These are phyloP conservation scores for Suillus sp. DNA, from an alignment of 768 basidiomycete species.

Conservation along the genomic window DNA sequence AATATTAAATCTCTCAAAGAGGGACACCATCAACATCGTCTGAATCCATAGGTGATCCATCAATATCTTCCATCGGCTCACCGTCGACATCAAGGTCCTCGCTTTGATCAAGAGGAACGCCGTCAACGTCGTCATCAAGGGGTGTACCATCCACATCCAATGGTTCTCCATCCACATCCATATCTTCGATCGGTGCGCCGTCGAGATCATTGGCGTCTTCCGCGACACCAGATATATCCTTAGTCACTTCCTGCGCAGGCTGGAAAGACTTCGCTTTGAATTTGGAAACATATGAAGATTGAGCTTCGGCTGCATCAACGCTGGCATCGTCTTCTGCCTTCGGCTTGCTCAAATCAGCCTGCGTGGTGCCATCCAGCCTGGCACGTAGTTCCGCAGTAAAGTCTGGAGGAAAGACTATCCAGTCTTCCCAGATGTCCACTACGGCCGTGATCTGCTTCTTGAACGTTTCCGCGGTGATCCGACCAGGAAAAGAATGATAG, in stretches of 20 bases:
- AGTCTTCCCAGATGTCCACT: constrained; percentile 97
- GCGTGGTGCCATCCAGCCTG: constrained; percentile 67
- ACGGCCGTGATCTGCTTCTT: constrained; percentile 88
- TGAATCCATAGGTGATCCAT: constrained; percentile 41
- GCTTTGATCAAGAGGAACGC: constrained; percentile 36
- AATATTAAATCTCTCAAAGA: background rate
- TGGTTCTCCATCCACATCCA: constrained; percentile 54
- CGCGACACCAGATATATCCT: constrained; percentile 30
- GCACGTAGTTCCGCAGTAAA: constrained; percentile 73
- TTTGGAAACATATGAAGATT: constrained; percentile 49
- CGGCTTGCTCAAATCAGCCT: constrained; percentile 30
- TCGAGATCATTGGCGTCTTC: constrained; percentile 50
- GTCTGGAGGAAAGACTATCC: constrained; percentile 94
- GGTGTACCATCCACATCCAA: constrained; percentile 37
- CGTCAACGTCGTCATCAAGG: constrained; percentile 41
- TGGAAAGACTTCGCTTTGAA: constrained; percentile 83
- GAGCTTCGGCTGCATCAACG: constrained; percentile 23
- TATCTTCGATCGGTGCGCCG: constrained; percentile 51
- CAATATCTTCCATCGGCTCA: constrained; percentile 36
- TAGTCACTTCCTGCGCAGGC: constrained; percentile 53
- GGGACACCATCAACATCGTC: constrained; percentile 20
- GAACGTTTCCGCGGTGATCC: constrained; percentile 96
- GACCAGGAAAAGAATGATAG: constrained; percentile 93
- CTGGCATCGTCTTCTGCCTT: constrained; percentile 29
- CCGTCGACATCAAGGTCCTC: constrained; percentile 27